These are phyloP conservation scores for Amphibolis antarctica DNA, from an alignment of 106 monocot species.

Conservation along the genomic window DNA sequence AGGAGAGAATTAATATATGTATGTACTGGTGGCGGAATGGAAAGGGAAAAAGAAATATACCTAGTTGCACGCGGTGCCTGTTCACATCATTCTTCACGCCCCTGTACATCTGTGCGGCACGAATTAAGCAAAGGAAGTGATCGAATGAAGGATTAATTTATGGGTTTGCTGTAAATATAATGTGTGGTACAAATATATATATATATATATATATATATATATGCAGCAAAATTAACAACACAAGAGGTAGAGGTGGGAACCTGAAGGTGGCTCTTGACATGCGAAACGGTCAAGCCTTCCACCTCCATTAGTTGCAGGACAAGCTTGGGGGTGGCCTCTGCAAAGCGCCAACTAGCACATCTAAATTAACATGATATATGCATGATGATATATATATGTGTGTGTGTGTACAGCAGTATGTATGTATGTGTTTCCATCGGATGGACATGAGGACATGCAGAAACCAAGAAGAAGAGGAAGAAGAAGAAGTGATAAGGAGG, in stretches of 20 bases:
- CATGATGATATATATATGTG: no score
- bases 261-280: conserved; percentile 99
- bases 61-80: no score
- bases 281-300: conserved; percentile 76
- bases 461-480: neutral
- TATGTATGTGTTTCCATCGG: no score
- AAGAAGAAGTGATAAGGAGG: neutral
- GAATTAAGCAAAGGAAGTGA: neutral
- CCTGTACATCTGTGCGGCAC: conserved; percentile 67
- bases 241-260: conserved; percentile 13
- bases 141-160: no score
- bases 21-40: no score
- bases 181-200: no score
- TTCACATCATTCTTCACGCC: conserved; percentile 69
- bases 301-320: conserved; percentile 90
- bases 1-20: no score
- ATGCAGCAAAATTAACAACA: neutral
- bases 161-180: no score
- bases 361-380: neutral
- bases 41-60: no score
- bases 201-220: no score
- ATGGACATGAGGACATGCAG: no score
- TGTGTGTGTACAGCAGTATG: no score
- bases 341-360: conserved; percentile 1
- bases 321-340: conserved; percentile 91